Base-by-base conservation (phyloP, 495 filamentous ascomycete genomes). In the Lepidopterella palustris region DNA sequence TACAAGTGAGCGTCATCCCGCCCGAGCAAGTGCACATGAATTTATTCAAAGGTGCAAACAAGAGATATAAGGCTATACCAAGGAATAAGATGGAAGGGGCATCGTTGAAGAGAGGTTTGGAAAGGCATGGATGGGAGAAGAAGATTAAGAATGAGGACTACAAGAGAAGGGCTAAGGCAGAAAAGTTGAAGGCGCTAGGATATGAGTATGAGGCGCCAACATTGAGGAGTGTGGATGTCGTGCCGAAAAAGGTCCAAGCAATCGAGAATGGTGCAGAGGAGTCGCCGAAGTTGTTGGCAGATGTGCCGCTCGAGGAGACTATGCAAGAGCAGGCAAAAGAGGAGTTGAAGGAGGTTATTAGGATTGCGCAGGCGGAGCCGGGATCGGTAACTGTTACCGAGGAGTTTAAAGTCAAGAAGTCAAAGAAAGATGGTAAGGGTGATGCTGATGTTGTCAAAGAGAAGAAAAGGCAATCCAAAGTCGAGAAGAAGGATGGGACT, bases 21-120 rank as follows among this genome's bases (percentile, higher is more conserved):
- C 70, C 79, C 21, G 88, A 86, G 59, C 85, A 93, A 66, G 77
- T 96, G 32, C 88, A 93, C 71, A 81, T 83, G 25, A 77, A 87
- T 49, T 72, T 97, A 57, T 97, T 87, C 80, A 87, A 90, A 75
- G 91, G 90, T 31, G 87, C 88, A 58, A 91, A 92, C 71, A 84
- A 82, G 63, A 86, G 90, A 48, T 96, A 90, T 81, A 96, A 96
- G 80, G 77, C 77, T 15, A 81, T 90, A 5, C 92, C 93, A 10
- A 86, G 87, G 79, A 92, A 90, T 70, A 86, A 84, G 70, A 84
- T 96, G 63, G 87, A 87, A 56, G 86, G 89, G 58, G 80, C 82
- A 57, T 81, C 82, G 58, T 75, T 96, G 56, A 83, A 87, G 69
- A 79, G 82, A 71, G 83, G 84, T 57, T 78, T 79, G 68, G 79